These are phyloP conservation scores for Entomortierella parvispora DNA, from an alignment of 192 early-diverging fungal species.

Conservation along the genomic window DNA sequence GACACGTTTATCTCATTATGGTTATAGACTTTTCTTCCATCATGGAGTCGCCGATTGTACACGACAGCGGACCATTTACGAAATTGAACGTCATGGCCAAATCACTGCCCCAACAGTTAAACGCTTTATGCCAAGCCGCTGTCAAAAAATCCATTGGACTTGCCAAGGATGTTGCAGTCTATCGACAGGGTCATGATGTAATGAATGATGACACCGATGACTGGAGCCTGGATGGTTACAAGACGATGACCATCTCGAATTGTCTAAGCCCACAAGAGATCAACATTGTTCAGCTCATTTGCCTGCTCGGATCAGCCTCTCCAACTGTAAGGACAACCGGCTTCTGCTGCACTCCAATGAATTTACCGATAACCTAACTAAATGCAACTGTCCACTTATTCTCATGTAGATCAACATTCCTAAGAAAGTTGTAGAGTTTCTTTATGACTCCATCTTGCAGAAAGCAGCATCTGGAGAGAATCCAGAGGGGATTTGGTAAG, in stretches of 20 bases:
- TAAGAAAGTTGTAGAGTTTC: no score
- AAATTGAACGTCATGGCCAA: conserved; percentile 19
- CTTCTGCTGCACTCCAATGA: no score
- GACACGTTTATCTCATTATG: background rate
- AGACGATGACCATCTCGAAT: conserved; percentile 5
- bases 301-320: conserved; percentile 13
- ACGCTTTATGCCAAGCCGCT: conserved; percentile 29
- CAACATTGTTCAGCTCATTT: conserved; percentile 21
- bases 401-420: no score
- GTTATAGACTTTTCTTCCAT: conserved; percentile 21
- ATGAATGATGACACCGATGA: background rate
- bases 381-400: no score
- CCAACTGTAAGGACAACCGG: conserved; percentile 13
- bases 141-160: conserved; percentile 12
- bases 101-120: conserved; percentile 19
- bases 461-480: no score
- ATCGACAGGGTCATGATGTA: conserved; percentile 5
- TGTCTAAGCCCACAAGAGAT: conserved; percentile 9
- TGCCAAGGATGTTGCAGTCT: background rate
- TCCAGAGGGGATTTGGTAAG: no score
- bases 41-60: conserved; percentile 25
- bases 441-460: no score
- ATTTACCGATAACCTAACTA: background rate
- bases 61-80: conserved; percentile 26
- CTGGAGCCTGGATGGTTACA: conserved; percentile 4